Evolutionary conservation across 139 green algal species (phyloP), one percentile per base, ranked within the genome.

Genomic region (Edaphochlamys debaryana): DNA sequence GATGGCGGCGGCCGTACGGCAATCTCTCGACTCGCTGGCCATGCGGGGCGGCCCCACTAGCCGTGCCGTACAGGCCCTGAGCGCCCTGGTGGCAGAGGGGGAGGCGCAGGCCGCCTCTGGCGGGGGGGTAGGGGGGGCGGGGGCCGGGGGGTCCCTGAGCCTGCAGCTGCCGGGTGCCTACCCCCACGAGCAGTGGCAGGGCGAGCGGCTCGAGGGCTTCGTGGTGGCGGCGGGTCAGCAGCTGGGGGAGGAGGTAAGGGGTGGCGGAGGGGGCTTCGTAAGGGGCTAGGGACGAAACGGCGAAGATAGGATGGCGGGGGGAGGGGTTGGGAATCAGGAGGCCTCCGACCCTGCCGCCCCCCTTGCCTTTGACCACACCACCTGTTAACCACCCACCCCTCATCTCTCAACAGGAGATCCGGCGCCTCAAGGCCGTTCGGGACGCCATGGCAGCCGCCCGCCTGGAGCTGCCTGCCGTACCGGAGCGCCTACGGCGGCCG

Each of bases 181-280:
- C 84, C 90, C 90, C 17, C 90, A 94, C 41, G 81, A 87, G 7
- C 42, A 92, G 82, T 94, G 90, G 90, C 90, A 94, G 74, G 90
- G 90, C 27, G 58, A 52, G 9, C 64, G 90, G 7, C 76, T 94
- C 23, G 90, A 94, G 74, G 90, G 90, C 32, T 92, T 94, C 82
- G 90, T 94, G 30, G 86, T 92, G 56, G 76, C 88, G 7, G 86
- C 89, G 69, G 90, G 90, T 0, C 82, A 93, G 73, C 3, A 11
- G 38, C 42, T 85, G 66, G 30, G 52, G 8, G 15, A n/a, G 7
- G 45, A 75, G 32, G 75, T 80, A 30, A 50, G 38, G 32, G 1
- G 38, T 20, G 52, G 17, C 17, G 52, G 52, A 20, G 17, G 11
- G 48, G 48, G 11, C 11, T 11, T 11, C 11, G 48, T 54, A 54